A percentile compares a stretch with the other conserved stretches of the same genome.
Evolutionary conservation across 305 asterid species (phyloP).

Genomic region (Solanum hybrid): DNA sequence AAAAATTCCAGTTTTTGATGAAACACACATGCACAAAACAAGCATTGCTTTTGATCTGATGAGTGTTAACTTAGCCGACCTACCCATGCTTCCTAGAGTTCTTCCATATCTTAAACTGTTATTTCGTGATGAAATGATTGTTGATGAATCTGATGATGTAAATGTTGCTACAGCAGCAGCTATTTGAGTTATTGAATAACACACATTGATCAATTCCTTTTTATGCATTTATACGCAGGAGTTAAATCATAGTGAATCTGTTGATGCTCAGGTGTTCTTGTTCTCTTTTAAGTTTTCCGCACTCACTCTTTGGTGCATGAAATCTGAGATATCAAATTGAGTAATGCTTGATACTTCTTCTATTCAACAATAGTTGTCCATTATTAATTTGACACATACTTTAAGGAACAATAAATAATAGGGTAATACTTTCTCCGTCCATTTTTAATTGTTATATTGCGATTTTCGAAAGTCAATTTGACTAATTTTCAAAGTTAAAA

Average conservation of each 20-base stretch:
- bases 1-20: slow-evolving; percentile 81
- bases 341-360: not conserved
- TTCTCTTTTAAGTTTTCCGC: not conserved
- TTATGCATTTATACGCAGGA: not conserved
- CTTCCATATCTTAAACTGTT: slow-evolving; percentile 63
- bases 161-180: slow-evolving; percentile 27
- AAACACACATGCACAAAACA: slow-evolving; percentile 58
- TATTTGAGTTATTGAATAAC: slow-evolving; percentile 20
- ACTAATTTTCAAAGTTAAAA: no score
- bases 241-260: not conserved
- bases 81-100: slow-evolving; percentile 69
- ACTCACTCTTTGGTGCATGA: not conserved
- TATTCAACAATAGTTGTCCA: no score
- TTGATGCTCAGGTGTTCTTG: not conserved
- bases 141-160: slow-evolving; percentile 65
- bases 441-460: no score
- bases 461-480: no score
- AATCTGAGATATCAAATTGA: not conserved
- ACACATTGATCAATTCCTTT: not conserved
- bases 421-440: no score
- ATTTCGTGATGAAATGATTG: slow-evolving; percentile 57
- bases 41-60: slow-evolving; percentile 93
- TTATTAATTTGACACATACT: no score
- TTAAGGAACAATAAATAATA: no score
- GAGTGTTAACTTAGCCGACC: slow-evolving; percentile 80